Base-by-base conservation (phyloP, 805 yeast genomes). In the Saccharomycopsis vini region DNA sequence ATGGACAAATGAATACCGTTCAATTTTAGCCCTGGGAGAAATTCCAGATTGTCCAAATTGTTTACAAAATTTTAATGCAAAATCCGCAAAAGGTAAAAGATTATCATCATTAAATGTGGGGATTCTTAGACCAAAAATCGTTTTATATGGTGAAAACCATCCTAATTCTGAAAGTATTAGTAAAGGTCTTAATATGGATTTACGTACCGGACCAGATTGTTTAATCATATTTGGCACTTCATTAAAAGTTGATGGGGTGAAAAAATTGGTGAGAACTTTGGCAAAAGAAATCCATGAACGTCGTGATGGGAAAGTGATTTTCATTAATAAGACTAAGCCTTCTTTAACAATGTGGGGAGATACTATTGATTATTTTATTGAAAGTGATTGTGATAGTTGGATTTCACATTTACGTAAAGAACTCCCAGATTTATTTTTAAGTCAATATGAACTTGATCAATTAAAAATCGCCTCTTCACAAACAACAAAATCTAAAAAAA, bases 141-240 rank as follows among this genome's bases (percentile, higher is more conserved):
- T 90, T 1, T 68, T 90, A 19, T 90, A 90, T 59, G 97, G 97
- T 2, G 97, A 90, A 57, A 80, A 88, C 54, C 97, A 90, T 61
- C 96, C 96, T 1, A 76, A 77, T 50, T 78, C 88, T 4, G 95
- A 86, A 49, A 63, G 69, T n/a, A 77, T 90, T 34, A 82, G 94
- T 2, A 71, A 69, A 38, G 87, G 88, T 5, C 62, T 85, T 32
- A 71, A 67, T 40, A 67, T 72, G 18, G 97, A 90, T 62, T 56
- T 86, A 46, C 69, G 66, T 47, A 65, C 73, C 35, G 70, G 66
- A 47, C 95, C 97, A 0, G 95, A 88, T 56, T 58, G 85, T 48
- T 68, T 92, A 39, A 62, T 90, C n/a, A 82, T 90, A 9, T 79
- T 86, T 73, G 98, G 98, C 0, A 92, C 98, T 0, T 86, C 96